Conservation (phyloP, 2,329 filamentous ascomycete species). For the Sclerotiophoma versabilis region DNA sequence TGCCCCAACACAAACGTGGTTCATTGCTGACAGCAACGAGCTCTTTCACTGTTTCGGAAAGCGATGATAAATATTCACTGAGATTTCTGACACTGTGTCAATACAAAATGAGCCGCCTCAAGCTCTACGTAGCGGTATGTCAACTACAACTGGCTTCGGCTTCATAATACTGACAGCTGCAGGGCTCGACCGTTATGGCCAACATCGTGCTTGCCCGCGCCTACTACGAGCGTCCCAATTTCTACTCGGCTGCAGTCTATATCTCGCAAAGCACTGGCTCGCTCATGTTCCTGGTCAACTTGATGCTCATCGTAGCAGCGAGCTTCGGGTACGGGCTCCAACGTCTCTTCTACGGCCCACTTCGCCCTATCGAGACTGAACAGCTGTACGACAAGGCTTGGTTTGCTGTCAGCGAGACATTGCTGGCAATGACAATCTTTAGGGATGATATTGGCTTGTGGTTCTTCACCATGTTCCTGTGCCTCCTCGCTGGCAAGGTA, state of each 20-base stretch:
- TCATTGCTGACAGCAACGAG: slow-evolving; percentile 5
- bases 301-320: slow-evolving; percentile 81
- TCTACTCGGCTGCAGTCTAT: slow-evolving; percentile 97
- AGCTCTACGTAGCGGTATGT: slow-evolving; percentile 46
- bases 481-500: slow-evolving; percentile 89
- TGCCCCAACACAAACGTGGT: slow-evolving; percentile 11
- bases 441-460: slow-evolving; percentile 92
- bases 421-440: slow-evolving; percentile 97
- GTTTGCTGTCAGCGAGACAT: slow-evolving; percentile 97
- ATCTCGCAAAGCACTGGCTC: slow-evolving; percentile 96
- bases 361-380: slow-evolving; percentile 94
- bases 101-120: slow-evolving; percentile 42
- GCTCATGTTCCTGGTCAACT: slow-evolving; percentile 90
- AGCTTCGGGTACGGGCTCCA: slow-evolving; percentile 87
- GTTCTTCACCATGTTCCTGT: slow-evolving; percentile 96
- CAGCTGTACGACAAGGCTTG: slow-evolving; percentile 97
- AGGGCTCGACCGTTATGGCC: slow-evolving; percentile 80
- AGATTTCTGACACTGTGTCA: slow-evolving; percentile 11
- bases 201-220: slow-evolving; percentile 85
- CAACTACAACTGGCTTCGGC: background rate
- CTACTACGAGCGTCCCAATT: slow-evolving; percentile 94
- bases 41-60: slow-evolving; percentile 12
- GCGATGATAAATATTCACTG: slow-evolving; percentile 21
- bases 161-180: slow-evolving; percentile 25
- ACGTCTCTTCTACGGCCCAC: slow-evolving; percentile 84